Evolutionary conservation across 2,329 filamentous ascomycete species (phyloP).

Genomic region (Chaetothyriales sp.): DNA sequence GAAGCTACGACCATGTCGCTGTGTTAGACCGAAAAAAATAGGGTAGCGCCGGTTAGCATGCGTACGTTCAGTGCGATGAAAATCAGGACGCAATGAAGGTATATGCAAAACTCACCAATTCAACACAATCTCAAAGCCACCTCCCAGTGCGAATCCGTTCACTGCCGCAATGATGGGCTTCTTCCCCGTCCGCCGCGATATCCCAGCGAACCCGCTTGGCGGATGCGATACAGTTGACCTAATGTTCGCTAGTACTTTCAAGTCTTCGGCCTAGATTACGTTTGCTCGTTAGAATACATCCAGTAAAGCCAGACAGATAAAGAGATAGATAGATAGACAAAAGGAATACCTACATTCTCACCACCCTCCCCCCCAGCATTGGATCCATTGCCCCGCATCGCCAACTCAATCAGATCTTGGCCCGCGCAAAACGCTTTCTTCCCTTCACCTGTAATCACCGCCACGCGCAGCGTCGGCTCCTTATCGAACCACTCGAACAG

Average conservation of each 20-base stretch:
- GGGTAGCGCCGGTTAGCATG: neutral
- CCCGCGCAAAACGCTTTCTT: constrained; percentile 33
- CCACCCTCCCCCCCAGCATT: neutral
- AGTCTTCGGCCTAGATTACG: neutral
- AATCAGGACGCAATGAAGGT: neutral
- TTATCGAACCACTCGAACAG: constrained; percentile 35
- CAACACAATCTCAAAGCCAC: constrained; percentile 55
- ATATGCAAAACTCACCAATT: constrained; percentile 14
- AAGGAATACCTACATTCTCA: neutral
- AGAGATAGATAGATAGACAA: neutral
- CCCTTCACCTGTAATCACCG: constrained; percentile 32
- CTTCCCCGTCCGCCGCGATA: constrained; percentile 47
- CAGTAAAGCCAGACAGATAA: too few species aligned
- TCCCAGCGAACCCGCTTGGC: constrained; percentile 28
- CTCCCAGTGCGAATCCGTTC: constrained; percentile 61
- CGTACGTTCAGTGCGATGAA: neutral
- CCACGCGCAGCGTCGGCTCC: constrained; percentile 30
- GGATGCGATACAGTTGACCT: constrained; percentile 18
- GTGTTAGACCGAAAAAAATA: neutral
- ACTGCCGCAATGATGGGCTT: constrained; percentile 68
- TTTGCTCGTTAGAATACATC: too few species aligned
- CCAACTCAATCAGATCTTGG: constrained; percentile 32
- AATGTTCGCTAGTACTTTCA: neutral
- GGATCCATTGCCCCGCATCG: constrained; percentile 6
- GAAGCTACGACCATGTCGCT: constrained; percentile 53